Evolutionary conservation across 1,139 yeast genomes (phyloP).

Genomic region (Diutina sp.): DNA sequence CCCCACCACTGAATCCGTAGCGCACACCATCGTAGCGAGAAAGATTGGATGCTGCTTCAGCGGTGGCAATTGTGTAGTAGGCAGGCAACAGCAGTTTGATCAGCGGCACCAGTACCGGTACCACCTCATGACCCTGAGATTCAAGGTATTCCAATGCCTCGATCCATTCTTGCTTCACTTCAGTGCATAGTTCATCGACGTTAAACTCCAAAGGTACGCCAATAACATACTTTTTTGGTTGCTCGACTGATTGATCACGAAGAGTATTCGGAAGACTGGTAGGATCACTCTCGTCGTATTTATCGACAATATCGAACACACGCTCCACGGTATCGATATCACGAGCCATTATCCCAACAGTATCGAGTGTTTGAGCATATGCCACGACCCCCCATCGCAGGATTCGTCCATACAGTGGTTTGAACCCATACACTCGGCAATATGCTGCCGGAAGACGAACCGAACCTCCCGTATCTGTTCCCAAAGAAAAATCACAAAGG

Average conservation of each 20-base stretch:
- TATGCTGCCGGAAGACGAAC: constrained; percentile 85
- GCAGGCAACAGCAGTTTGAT: constrained; percentile 61
- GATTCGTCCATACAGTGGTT: constrained; percentile 84
- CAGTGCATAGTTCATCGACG: constrained; percentile 39
- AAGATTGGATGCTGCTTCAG: constrained; percentile 89
- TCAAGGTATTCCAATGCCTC: constrained; percentile 28
- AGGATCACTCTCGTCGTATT: constrained; percentile 65
- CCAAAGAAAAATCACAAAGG: constrained; percentile 54
- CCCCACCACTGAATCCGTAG: constrained; percentile 39
- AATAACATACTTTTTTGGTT: constrained; percentile 21
- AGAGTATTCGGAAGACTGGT: constrained; percentile 40
- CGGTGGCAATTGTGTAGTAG: constrained; percentile 79
- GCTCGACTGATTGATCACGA: constrained; percentile 11
- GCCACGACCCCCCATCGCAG: constrained; percentile 89
- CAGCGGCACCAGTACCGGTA: constrained; percentile 58
- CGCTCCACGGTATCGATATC: constrained; percentile 27
- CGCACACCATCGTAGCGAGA: constrained; percentile 85
- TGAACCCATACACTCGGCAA: constrained; percentile 74
- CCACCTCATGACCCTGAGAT: constrained; percentile 40
- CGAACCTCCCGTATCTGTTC: constrained; percentile 97
- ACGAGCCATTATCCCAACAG: constrained; percentile 71
- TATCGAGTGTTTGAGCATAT: constrained; percentile 89
- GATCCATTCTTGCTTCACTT: constrained; percentile 35
- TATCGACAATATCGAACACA: constrained; percentile 46
- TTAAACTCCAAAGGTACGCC: constrained; percentile 67